phyloP scores from a whole-genome alignment of 75 land plant genomes.

The Picea glauca region DNA sequence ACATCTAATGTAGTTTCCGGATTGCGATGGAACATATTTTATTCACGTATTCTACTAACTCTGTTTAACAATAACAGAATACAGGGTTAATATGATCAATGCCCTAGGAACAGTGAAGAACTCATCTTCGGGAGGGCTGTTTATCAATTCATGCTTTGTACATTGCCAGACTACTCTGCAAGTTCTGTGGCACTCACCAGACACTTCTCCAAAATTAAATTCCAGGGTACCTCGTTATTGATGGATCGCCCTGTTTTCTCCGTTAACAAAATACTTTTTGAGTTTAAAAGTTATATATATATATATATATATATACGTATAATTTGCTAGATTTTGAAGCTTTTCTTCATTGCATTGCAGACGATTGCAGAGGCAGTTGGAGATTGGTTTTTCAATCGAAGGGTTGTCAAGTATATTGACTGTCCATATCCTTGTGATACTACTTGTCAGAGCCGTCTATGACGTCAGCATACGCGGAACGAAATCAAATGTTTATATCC shows the following conservation, averaged over 20 bases:
- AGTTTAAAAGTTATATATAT: too few relatives aligned
- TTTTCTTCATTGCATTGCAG: too few relatives aligned
- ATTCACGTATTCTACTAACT: too few relatives aligned
- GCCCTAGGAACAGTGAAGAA: constrained; percentile 17
- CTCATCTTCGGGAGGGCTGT: constrained; percentile 31
- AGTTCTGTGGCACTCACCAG: constrained; percentile 33
- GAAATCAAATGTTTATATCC: too few relatives aligned
- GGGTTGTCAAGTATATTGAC: too few relatives aligned
- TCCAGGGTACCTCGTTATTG: not conserved
- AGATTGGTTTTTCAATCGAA: too few relatives aligned
- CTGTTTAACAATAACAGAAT: not conserved
- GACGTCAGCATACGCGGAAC: constrained; percentile 10
- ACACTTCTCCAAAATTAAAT: constrained; percentile 22
- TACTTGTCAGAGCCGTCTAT: too few relatives aligned
- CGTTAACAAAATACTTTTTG: too few relatives aligned
- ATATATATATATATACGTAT: too few relatives aligned
- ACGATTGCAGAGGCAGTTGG: constrained; percentile 13
- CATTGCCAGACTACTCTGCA: constrained; percentile 49
- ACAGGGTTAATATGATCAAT: constrained; percentile 13
- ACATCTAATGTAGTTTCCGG: not conserved
- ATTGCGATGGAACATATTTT: not conserved
- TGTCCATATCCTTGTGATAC: too few relatives aligned
- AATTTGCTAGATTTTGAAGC: not conserved
- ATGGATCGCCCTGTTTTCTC: too few relatives aligned
- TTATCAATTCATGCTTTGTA: constrained; percentile 56